Base-by-base conservation (phyloP, 148 eudicot species). In the Oxyria digyna region DNA sequence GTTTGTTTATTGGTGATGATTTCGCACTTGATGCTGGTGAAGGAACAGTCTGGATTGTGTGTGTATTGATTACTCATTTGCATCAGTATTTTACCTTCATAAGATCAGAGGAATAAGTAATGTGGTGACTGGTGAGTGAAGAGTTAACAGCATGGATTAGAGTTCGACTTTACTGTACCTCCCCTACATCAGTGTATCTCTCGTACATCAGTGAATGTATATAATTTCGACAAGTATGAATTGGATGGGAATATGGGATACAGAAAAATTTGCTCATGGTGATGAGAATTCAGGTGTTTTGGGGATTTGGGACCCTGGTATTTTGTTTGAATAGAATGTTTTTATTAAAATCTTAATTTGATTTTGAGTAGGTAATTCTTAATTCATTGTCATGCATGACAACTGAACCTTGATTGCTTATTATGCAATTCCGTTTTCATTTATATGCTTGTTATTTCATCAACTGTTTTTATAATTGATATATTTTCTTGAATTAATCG, bases 311-410 rank as follows among this genome's bases (percentile, higher is more conserved):
- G 65, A 59, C 20, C 38, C 18, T 59, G 17, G 38, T 38, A 11
- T 55, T 26, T 13, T 27, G 33, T 27, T 26, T n/a, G n/a, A n/a
- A n/a, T n/a, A n/a, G 26, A 15, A 14, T 57, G 64, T 57, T 57
- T 27, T 27, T 6, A 27, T 29, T 27, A 4, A 12, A 27, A 13
- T n/a, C 37, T 12, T 5, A 4, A 13, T 14, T 13, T 26, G n/a
- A 57, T 57, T 27, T 57, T 57, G 37, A 57, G 37, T 27, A 50
- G 37, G 64, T 29, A 8, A 57, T 27, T 57, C 64, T 57, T 57
- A 6, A 26, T 59, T 29, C 38, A 59, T 15, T 59, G 9, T 15
- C 20, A 29, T 29, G 20, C 31, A 29, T 59, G 0, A 14, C 38
- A 35, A 6, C 31, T 4, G 62, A 54, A 54, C 10, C 10, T 54